phyloP scores from a whole-genome alignment of 257 asterid genomes.

The Jasminum sambac region DNA sequence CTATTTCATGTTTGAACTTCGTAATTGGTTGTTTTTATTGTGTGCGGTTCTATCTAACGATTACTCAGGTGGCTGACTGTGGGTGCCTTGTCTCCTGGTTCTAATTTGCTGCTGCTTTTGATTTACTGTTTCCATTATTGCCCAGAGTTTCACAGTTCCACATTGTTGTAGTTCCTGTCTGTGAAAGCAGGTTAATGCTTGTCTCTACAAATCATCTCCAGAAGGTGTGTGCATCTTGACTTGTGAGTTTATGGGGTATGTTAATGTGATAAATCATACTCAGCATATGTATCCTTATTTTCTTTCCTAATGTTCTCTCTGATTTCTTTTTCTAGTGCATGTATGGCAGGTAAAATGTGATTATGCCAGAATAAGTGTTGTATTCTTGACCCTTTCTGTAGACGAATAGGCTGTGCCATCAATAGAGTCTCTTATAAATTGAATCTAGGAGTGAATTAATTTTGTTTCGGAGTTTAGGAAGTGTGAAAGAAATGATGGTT shows the following conservation, averaged over 20 bases:
- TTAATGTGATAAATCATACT: slow-evolving; percentile 23
- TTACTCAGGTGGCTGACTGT: slow-evolving; percentile 24
- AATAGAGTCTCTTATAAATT: neutral
- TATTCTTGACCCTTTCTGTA: slow-evolving; percentile 31
- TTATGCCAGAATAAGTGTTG: slow-evolving; percentile 32
- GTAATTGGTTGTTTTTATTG: slow-evolving; percentile 39
- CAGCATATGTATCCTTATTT: slow-evolving; percentile 19
- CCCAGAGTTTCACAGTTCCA: slow-evolving; percentile 24
- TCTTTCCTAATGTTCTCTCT: slow-evolving; percentile 35
- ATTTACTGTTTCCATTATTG: slow-evolving; percentile 16
- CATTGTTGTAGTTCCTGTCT: slow-evolving; percentile 38
- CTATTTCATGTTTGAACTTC: slow-evolving; percentile 30
- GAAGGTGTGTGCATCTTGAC: slow-evolving; percentile 46
- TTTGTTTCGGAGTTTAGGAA: slow-evolving; percentile 26
- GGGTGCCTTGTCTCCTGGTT: slow-evolving; percentile 20
- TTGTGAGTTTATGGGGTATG: slow-evolving; percentile 53
- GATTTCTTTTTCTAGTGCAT: slow-evolving; percentile 56
- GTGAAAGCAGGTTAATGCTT: slow-evolving; percentile 46
- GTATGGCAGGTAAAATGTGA: slow-evolving; percentile 55
- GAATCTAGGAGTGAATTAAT: slow-evolving; percentile 6
- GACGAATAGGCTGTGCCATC: neutral
- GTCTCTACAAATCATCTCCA: slow-evolving; percentile 34
- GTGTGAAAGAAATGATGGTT: slow-evolving; percentile 15
- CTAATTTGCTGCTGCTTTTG: slow-evolving; percentile 31
- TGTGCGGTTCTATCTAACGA: slow-evolving; percentile 4